A percentile compares a stretch with the other conserved stretches of the same genome.
Conservation (phyloP, 495 filamentous ascomycete species). For the Chaetomium fimeti region DNA sequence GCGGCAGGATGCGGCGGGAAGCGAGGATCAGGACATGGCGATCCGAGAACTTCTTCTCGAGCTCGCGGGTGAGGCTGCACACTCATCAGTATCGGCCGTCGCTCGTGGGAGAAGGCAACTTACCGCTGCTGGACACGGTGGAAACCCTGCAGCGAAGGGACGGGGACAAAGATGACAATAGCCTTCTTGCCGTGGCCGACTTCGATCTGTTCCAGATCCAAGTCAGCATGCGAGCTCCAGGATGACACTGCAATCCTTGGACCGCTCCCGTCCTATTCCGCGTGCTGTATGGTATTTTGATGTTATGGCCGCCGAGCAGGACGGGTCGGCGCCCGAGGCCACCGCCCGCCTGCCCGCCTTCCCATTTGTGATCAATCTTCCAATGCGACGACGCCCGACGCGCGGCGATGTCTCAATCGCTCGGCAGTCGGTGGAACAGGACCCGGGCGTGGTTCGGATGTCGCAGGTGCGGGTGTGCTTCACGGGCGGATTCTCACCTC, state of each 20-base stretch:
- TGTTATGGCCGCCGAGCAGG: constrained; percentile 30
- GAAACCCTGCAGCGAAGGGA: constrained; percentile 91
- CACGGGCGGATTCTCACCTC: constrained; percentile 74
- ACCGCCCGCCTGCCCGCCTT: constrained; percentile 27
- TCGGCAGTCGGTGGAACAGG: constrained; percentile 42
- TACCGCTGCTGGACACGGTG: constrained; percentile 99
- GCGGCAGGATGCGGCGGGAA: constrained; percentile 96
- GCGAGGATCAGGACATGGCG: constrained; percentile 98
- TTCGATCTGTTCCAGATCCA: constrained; percentile 80
- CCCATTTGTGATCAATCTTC: constrained; percentile 39
- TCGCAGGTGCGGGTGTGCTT: constrained; percentile 15
- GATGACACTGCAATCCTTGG: constrained; percentile 52
- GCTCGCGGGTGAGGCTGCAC: constrained; percentile 90
- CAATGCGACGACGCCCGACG: constrained; percentile 32
- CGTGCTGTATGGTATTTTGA: constrained; percentile 38
- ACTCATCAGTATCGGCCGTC: constrained; percentile 25
- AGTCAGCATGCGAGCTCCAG: constrained; percentile 68
- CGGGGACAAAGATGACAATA: constrained; percentile 99
- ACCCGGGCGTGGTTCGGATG: constrained; percentile 30
- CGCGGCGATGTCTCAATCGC: constrained; percentile 27
- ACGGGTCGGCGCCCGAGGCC: constrained; percentile 18
- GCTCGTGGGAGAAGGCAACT: constrained; percentile 31
- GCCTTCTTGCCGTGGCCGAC: constrained; percentile 99
- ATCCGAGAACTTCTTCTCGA: constrained; percentile 99
- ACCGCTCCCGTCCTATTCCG: constrained; percentile 72